Base-by-base conservation (phyloP, 2,329 filamentous ascomycete genomes). In the Sordariomycetes sp. region DNA sequence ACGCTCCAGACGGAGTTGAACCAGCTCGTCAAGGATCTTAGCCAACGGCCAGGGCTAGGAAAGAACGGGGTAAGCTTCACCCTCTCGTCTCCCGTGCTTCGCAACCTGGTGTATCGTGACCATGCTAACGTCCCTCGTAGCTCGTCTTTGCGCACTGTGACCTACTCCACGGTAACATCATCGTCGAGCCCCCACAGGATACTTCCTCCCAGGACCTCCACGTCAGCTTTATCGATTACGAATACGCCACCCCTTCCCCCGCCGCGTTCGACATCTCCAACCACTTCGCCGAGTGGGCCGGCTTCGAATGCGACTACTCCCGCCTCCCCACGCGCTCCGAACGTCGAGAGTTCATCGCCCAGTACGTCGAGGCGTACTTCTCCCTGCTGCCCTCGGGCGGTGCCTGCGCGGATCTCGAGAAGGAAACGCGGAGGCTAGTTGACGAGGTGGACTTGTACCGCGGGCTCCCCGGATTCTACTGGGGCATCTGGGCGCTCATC, bases 211-310 rank as follows among this genome's bases (percentile, higher is more conserved):
- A 48, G 10, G 64, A 68, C 15, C 66, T 72, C 34, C 68, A 72
- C 2, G 86, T 92, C 57, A 82, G 81, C 66, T 97, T 99, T 72
- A 99, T 99, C 69, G 94, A 99, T 73, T 99, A 97, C 75, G 94
- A 99, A 71, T 99, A 99, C 71, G 90, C 91, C 15, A 94, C 90
- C 4, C 91, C 94, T 2, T 92, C 91, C 1, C 92, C 92, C 1
- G 90, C 91, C 3, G 91, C 92, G 1, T 99, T 99, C 71, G 94
- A 99, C 69, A 85, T 99, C 64, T 87, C 92, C 55, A 99, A 99
- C 73, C 94, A 99, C 76, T 96, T 99, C 68, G 90, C 94, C 53
- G 94, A 99, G 73, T 99, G 94, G 92, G 91, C 87, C 60, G 94
- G 94, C 58, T 96, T 96, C 66, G 90, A 95, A 65, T 99, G 94